Conservation (phyloP, 2,329 filamentous ascomycete species). For the Curvularia hawaiiensis region DNA sequence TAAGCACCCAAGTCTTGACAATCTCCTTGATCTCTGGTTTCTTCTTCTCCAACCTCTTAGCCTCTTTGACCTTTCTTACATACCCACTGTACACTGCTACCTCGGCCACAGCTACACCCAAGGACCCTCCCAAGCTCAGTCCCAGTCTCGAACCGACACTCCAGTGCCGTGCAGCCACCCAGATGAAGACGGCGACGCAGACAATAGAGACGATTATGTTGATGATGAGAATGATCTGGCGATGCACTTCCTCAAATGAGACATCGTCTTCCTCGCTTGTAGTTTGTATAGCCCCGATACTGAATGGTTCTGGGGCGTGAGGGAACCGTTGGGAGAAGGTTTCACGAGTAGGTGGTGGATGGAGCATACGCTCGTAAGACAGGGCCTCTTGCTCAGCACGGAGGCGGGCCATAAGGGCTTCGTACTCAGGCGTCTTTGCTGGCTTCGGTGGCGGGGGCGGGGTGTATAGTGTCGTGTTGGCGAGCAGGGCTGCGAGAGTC, state of each 20-base stretch:
- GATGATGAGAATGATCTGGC: conserved; percentile 82
- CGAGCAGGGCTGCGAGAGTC: conserved; percentile 72
- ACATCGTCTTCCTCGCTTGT: conserved; percentile 65
- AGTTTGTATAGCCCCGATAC: conserved; percentile 29
- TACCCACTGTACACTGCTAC: conserved; percentile 79
- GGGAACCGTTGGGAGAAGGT: conserved; percentile 66
- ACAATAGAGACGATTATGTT: conserved; percentile 89
- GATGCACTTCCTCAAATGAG: conserved; percentile 73
- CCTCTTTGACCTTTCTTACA: conserved; percentile 71
- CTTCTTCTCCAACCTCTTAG: conserved; percentile 66
- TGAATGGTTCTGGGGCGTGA: conserved; percentile 56
- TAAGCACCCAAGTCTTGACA: conserved; percentile 71
- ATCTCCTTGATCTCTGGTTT: conserved; percentile 71
- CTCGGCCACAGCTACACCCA: conserved; percentile 74
- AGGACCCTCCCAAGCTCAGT: conserved; percentile 71
- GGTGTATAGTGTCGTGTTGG: conserved; percentile 72
- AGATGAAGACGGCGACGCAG: conserved; percentile 76
- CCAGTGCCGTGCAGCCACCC: conserved; percentile 80
- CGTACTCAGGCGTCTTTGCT: conserved; percentile 76
- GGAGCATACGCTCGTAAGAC: conserved; percentile 80
- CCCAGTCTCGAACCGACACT: conserved; percentile 71
- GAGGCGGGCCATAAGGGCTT: conserved; percentile 83
- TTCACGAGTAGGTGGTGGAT: conserved; percentile 61
- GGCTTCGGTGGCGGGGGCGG: conserved; percentile 78
- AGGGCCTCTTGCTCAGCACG: conserved; percentile 82